These are phyloP conservation scores for Stereum hirsutum DNA, from an alignment of 1,284 basidiomycete species.

Conservation along the genomic window DNA sequence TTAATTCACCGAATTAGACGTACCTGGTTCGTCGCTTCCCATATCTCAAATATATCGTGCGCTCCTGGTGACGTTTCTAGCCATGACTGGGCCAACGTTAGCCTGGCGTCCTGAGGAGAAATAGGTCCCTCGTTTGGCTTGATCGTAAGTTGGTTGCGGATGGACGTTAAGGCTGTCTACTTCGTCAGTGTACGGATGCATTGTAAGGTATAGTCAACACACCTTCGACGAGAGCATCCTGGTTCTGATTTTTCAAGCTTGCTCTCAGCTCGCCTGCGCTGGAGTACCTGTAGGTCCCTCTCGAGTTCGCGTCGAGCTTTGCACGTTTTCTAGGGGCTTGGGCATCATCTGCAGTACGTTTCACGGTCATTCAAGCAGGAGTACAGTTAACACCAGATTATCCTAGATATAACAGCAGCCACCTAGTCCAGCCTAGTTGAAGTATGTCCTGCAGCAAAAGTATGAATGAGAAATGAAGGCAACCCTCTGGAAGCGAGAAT, in stretches of 20 bases:
- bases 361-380: too few relatives aligned
- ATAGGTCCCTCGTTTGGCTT: conserved; percentile 32
- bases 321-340: conserved; percentile 6
- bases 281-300: conserved; percentile 14
- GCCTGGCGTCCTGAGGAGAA: conserved; percentile 44
- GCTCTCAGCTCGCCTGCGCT: conserved; percentile 18
- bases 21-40: conserved; percentile 46
- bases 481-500: too few relatives aligned
- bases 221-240: conserved; percentile 19
- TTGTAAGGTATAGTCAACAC: conserved; percentile 5
- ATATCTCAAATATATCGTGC: conserved; percentile 51
- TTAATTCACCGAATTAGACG: conserved; percentile 9
- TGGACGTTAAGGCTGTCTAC: conserved; percentile 20
- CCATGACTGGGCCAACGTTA: conserved; percentile 53
- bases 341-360: too few relatives aligned
- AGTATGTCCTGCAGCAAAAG: too few relatives aligned
- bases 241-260: conserved; percentile 17
- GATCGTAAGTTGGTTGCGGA: conserved; percentile 47
- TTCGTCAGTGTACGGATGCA: neutral
- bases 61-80: conserved; percentile 44
- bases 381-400: too few relatives aligned
- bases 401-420: too few relatives aligned
- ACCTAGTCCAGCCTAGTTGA: too few relatives aligned
- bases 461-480: too few relatives aligned
- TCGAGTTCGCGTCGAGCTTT: conserved; percentile 9